Percentiles rank a stretch among this genome's conserved stretches.
Conservation (phyloP, 768 basidiomycete species). For the Hygrophoropsis aurantiaca region DNA sequence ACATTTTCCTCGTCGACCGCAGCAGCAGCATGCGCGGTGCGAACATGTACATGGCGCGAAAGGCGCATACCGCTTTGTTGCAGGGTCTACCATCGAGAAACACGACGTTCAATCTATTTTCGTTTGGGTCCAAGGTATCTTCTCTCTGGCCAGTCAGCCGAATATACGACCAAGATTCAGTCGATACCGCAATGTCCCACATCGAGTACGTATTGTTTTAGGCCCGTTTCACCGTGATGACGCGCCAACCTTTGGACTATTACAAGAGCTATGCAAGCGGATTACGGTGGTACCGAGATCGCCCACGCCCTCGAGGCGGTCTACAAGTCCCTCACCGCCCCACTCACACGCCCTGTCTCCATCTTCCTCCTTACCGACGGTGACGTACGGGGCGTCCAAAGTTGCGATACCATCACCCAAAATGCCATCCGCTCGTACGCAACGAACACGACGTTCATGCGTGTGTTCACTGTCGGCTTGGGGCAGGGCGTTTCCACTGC, state of each 20-base stretch:
- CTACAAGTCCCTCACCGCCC: neutral
- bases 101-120: slow-evolving; percentile 2
- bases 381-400: slow-evolving; percentile 3
- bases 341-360: neutral
- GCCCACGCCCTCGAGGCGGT: neutral
- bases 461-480: slow-evolving; percentile 1
- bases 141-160: slow-evolving; percentile 1
- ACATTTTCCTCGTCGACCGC: slow-evolving; percentile 2
- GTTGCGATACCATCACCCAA: neutral
- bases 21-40: neutral
- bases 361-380: slow-evolving; percentile 4
- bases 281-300: slow-evolving; percentile 5
- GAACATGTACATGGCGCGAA: neutral
- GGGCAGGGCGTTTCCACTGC: slow-evolving; percentile 1
- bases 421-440: neutral
- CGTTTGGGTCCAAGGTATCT: neutral
- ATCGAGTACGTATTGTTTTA: neutral
- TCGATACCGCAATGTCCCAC: slow-evolving; percentile 4
- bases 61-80: neutral
- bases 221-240: too few species aligned
- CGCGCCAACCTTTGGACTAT: neutral
- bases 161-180: neutral
- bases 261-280: slow-evolving; percentile 2
- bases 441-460: neutral
- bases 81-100: neutral